These are phyloP conservation scores for Dryadomyces quercus-mongolicae DNA, from an alignment of 2,329 filamentous ascomycete species.

Conservation along the genomic window DNA sequence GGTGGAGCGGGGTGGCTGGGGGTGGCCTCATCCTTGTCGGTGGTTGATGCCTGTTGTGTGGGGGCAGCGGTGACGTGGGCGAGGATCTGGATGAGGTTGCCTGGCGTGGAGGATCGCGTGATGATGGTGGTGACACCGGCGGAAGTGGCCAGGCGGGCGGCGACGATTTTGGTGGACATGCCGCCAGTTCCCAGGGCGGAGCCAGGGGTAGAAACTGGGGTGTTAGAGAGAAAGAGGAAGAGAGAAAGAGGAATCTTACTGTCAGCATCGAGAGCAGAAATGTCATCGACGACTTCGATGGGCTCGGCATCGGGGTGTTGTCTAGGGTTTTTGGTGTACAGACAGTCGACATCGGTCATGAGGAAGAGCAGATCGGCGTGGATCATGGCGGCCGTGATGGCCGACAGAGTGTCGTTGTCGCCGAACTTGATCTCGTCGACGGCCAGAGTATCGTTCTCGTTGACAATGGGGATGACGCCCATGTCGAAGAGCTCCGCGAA, in stretches of 20 bases:
- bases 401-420: conserved; percentile 94
- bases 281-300: conserved; percentile 88
- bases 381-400: conserved; percentile 94
- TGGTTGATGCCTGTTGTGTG: neutral
- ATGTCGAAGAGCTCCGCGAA: conserved; percentile 82
- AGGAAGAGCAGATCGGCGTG: conserved; percentile 93
- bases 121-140: conserved; percentile 95
- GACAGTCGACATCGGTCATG: conserved; percentile 97
- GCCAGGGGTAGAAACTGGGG: conserved; percentile 72
- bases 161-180: conserved; percentile 96
- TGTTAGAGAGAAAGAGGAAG: neutral
- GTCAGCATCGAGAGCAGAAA: conserved; percentile 69
- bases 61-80: conserved; percentile 42
- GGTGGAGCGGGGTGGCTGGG: conserved; percentile 23
- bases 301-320: conserved; percentile 73
- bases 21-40: conserved; percentile 8
- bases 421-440: conserved; percentile 99
- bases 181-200: conserved; percentile 86
- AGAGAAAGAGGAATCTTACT: conserved; percentile 28
- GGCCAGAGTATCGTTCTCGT: conserved; percentile 94
- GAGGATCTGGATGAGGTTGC: conserved; percentile 82
- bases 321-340: conserved; percentile 93
- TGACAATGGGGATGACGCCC: conserved; percentile 96
- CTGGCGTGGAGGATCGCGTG: conserved; percentile 83
- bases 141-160: conserved; percentile 81